Evolutionary conservation across 306 rosid species (phyloP).

Genomic region (Cicer chorassanicum): DNA sequence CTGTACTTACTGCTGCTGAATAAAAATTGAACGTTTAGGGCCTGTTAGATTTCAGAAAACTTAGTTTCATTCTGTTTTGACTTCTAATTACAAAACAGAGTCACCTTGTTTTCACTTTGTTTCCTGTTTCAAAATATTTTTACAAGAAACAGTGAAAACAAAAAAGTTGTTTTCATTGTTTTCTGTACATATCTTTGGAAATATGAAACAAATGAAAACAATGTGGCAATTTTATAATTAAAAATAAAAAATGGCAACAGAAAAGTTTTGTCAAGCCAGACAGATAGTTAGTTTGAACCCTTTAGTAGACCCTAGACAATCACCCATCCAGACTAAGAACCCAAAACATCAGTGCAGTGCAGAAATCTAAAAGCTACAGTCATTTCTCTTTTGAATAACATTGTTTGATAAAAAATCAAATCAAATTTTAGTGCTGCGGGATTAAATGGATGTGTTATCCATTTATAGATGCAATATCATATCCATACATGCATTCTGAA

Average conservation of each 20-base stretch:
- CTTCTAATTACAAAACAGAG: not conserved
- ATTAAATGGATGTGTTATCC: constrained; percentile 14
- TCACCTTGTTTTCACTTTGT: not conserved
- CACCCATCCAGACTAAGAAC: constrained; percentile 32
- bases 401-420: constrained; percentile 12
- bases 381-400: constrained; percentile 17
- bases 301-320: constrained; percentile 31
- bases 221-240: not conserved
- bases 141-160: not conserved
- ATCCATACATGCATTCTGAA: not conserved
- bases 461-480: constrained; percentile 18
- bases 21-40: not conserved
- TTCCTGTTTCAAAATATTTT: not conserved
- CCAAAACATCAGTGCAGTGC: constrained; percentile 10
- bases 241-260: not conserved
- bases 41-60: not conserved
- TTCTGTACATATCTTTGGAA: not conserved
- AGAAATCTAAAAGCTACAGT: constrained; percentile 9
- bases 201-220: not conserved
- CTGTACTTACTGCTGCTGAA: constrained; percentile 18
- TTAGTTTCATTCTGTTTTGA: not conserved
- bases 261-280: not conserved
- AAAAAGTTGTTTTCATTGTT: not conserved
- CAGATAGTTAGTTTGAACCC: constrained; percentile 21
- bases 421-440: constrained; percentile 5